These are phyloP conservation scores for Geotrichum phurueaensis DNA, from an alignment of 1,139 yeast genomes.

Conservation along the genomic window DNA sequence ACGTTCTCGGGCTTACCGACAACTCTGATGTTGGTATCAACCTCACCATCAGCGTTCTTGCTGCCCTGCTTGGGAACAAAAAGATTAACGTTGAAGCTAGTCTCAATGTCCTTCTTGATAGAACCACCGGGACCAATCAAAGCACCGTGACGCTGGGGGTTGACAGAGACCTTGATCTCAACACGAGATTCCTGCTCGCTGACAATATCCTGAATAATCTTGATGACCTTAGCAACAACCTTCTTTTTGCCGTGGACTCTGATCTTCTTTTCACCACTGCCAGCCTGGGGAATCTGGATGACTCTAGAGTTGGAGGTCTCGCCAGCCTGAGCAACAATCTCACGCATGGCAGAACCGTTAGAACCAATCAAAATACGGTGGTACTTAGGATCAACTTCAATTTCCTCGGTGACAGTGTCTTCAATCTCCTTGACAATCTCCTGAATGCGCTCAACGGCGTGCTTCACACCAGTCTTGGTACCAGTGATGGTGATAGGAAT, in stretches of 20 bases:
- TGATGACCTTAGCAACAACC: slow-evolving; percentile 65
- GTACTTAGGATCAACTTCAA: slow-evolving; percentile 72
- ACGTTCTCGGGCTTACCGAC: slow-evolving; percentile 33
- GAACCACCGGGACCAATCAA: slow-evolving; percentile 81
- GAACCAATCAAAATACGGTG: slow-evolving; percentile 79
- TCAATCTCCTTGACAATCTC: slow-evolving; percentile 61
- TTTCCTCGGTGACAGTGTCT: slow-evolving; percentile 54
- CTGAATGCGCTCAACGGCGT: slow-evolving; percentile 60
- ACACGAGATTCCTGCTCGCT: slow-evolving; percentile 59
- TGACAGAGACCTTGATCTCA: slow-evolving; percentile 52
- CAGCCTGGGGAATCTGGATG: slow-evolving; percentile 71
- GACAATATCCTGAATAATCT: slow-evolving; percentile 59
- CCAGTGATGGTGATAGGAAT: slow-evolving; percentile 73
- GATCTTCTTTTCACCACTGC: slow-evolving; percentile 53
- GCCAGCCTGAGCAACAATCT: slow-evolving; percentile 74
- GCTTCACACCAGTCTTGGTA: slow-evolving; percentile 69
- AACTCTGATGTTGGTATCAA: slow-evolving; percentile 29
- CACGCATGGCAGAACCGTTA: slow-evolving; percentile 69
- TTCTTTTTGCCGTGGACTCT: slow-evolving; percentile 69
- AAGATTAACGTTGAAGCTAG: slow-evolving; percentile 58
- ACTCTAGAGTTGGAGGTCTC: slow-evolving; percentile 46
- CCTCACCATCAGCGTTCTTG: slow-evolving; percentile 44
- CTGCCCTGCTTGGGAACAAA: slow-evolving; percentile 54
- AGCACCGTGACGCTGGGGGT: slow-evolving; percentile 69
- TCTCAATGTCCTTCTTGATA: slow-evolving; percentile 66